phyloP scores from a whole-genome alignment of 2,329 filamentous ascomycete genomes.

The Microdochium trichocladiopsis region DNA sequence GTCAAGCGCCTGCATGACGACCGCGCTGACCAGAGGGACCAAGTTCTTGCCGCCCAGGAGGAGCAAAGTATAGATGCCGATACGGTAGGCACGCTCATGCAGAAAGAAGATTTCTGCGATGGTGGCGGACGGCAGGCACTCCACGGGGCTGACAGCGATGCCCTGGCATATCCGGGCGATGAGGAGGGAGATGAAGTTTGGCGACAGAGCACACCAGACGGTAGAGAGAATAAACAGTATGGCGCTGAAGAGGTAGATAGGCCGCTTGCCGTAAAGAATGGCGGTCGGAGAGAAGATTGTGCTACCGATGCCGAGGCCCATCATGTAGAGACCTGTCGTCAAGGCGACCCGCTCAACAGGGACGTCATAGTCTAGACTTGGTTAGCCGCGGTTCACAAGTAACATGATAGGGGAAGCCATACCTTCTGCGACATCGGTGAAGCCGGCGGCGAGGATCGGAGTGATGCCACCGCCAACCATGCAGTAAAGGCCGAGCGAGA shows the following conservation, averaged over 20 bases:
- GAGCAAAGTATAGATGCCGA: constrained; percentile 88
- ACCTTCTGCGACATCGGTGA: constrained; percentile 64
- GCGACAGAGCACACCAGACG: constrained; percentile 82
- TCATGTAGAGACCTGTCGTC: constrained; percentile 90
- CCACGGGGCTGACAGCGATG: constrained; percentile 80
- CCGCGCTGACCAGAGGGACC: constrained; percentile 79
- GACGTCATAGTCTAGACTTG: constrained; percentile 45
- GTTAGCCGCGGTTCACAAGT: too few species aligned
- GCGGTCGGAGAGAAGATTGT: constrained; percentile 84
- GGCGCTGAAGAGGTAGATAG: constrained; percentile 75
- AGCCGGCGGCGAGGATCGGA: constrained; percentile 82
- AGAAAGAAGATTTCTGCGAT: constrained; percentile 96
- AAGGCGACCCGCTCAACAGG: constrained; percentile 68
- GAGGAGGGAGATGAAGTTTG: constrained; percentile 71
- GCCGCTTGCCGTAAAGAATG: constrained; percentile 84
- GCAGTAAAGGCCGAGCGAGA: constrained; percentile 86
- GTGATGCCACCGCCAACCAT: constrained; percentile 93
- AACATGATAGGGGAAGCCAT: too few species aligned
- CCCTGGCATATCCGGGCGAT: constrained; percentile 82
- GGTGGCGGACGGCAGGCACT: constrained; percentile 87
- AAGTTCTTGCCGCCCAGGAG: constrained; percentile 89
- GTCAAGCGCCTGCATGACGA: constrained; percentile 65
- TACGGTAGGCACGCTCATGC: constrained; percentile 85
- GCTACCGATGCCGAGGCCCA: constrained; percentile 81
- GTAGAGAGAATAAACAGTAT: constrained; percentile 70